Base-by-base conservation (phyloP, 371 early-diverging fungal species). In the Mortierella sp. region DNA sequence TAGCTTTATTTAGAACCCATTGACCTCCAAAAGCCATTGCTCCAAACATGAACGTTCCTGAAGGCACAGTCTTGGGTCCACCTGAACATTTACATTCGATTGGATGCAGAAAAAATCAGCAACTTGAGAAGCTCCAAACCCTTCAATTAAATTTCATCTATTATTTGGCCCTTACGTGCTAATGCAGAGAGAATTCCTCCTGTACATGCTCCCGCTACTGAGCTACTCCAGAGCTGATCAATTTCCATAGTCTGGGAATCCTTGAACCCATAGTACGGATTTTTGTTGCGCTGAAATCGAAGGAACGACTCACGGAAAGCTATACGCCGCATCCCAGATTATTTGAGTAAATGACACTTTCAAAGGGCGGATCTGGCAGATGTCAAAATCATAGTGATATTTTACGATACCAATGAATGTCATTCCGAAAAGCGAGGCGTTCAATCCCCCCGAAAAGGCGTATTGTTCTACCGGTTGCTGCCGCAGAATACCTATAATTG, bases 41-140 rank as follows among this genome's bases (percentile, higher is more conserved):
- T 40, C 89, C 88, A 78, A 88, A 89, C 79, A 90, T 86, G 48
- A 90, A 69, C 9, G 86, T 76, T 13, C 89, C 89, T 6, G 91
- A 85, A 0, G 86, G 67, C 1, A 87, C 84, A 11, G 86, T 84
- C 58, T 85, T 84, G 4, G 86, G 83, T 58, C 91, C 91, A 41
- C 89, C 89, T 88, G 19, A 28, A 5, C 19, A 55, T 28, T 22
- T 52, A 52, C 8, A 19, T 22, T 3, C 13, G 55, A 55, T 24
- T 10, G 16, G 7, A 50, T 0, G n/a, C 50, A 50, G 7, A 55
- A 58, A 41, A 24, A 2, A 43, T 45, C 16, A 19, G 58, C 22
- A 19, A 38, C 15, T 55, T 53, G 36, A 36, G 9, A 19, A 6
- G 16, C 62, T 28, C 21, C 11, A 33, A 4, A 3, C 43, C 2